Evolutionary conservation across 345 rosid genomes (phyloP), one percentile per base, ranked within the genome.

Genomic region (Pistacia integerrima): DNA sequence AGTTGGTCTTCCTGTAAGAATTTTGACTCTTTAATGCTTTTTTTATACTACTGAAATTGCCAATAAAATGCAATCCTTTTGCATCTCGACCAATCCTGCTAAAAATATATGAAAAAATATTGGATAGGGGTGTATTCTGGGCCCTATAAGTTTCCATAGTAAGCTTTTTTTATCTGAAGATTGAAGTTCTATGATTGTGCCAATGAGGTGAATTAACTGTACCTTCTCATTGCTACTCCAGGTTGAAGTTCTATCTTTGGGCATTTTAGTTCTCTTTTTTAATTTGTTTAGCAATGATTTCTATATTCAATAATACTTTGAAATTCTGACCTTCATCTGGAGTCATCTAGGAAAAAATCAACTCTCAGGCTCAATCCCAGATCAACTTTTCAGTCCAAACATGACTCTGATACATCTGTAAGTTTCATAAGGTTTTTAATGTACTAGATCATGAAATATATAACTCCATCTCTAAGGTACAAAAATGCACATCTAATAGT

Each of bases 331-430:
- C 33, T 30, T 30, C 33, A 30, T 1, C 33, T 30, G 33, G 2
- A 30, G 33, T 30, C 33, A 17, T 52, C 61, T 54, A 41, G 98
- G 93, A 66, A 56, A 77, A 60, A 94, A 94, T 78, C 84, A 64
- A 74, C 91, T 94, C 60, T 76, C 90, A 0, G 97, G 94, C 18
- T 18, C 28, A 7, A 81, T 94, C 75, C 91, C 98, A 41, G 12
- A 79, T 5, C 4, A 64, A 64, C 92, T 94, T 62, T 92, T 94
- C 86, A 90, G 81, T 76, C 81, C 94, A 25, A 36, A 70, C 8
- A 92, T 94, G 98, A 51, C 48, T 44, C 84, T 94, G 69, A 79
- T 85, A 82, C 97, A 92, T 30, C 33, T 92, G 98, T 94, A 88
- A 88, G 94, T 54, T 76, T 69, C 55, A 78, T 61, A 62, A 18